Evolutionary conservation across 2,329 filamentous ascomycete species (phyloP).

Genomic region (Truncatella angustata): DNA sequence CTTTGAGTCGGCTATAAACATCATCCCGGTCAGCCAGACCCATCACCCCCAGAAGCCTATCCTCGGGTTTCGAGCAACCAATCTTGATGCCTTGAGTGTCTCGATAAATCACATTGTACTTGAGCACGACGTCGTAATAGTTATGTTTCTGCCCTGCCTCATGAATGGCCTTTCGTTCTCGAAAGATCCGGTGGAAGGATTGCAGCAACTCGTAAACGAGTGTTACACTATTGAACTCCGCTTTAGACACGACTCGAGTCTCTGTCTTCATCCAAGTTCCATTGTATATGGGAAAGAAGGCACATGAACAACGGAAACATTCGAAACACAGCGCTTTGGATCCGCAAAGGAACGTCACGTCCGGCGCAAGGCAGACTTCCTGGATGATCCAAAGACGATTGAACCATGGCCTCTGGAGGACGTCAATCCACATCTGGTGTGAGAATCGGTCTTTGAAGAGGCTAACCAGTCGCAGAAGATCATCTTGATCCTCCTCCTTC

Average conservation of each 20-base stretch:
- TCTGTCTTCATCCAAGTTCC: slow-evolving; percentile 20
- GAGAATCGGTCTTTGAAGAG: neutral
- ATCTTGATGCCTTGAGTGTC: neutral
- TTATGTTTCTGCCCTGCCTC: neutral
- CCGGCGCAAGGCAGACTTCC: slow-evolving; percentile 22
- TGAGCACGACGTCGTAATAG: neutral
- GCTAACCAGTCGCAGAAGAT: slow-evolving; percentile 16
- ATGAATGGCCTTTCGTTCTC: slow-evolving; percentile 31
- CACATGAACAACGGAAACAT: slow-evolving; percentile 12
- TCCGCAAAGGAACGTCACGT: slow-evolving; percentile 15
- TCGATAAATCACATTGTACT: neutral
- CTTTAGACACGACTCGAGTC: slow-evolving; percentile 8
- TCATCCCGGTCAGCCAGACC: slow-evolving; percentile 26
- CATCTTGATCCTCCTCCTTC: slow-evolving; percentile 24
- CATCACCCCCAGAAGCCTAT: slow-evolving; percentile 30
- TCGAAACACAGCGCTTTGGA: slow-evolving; percentile 14
- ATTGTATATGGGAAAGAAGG: neutral
- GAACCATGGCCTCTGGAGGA: slow-evolving; percentile 29
- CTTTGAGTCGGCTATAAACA: neutral
- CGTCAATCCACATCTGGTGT: slow-evolving; percentile 18
- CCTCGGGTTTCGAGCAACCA: slow-evolving; percentile 20
- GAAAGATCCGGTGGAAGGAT: slow-evolving; percentile 23
- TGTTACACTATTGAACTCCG: slow-evolving; percentile 16
- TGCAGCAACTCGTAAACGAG: slow-evolving; percentile 19
- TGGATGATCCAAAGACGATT: slow-evolving; percentile 34